These are phyloP conservation scores for Trypanosoma brucei DNA, from an alignment of 208 protist genomes.

Conservation along the genomic window DNA sequence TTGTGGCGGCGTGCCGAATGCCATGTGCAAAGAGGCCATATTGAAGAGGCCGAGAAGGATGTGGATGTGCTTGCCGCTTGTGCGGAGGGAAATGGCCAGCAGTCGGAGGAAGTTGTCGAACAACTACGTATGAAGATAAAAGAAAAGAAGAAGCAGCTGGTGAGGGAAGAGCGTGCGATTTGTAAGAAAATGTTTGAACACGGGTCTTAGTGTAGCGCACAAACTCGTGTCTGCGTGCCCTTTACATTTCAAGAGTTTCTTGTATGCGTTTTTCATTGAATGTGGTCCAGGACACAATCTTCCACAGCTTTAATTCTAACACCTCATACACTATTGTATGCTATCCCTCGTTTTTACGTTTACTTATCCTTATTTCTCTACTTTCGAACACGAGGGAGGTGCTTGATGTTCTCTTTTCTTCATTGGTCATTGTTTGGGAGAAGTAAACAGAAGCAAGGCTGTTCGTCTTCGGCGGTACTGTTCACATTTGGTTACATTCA, in stretches of 20 bases:
- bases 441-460: not conserved
- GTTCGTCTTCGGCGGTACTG: too few relatives aligned
- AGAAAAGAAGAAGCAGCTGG: constrained; percentile 14
- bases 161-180: constrained; percentile 38
- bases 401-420: too few relatives aligned
- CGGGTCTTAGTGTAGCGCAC: not conserved
- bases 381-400: too few relatives aligned
- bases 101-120: constrained; percentile 19
- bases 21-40: constrained; percentile 25
- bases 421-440: not conserved
- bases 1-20: constrained; percentile 56
- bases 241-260: too few relatives aligned
- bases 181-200: constrained; percentile 58
- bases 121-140: constrained; percentile 19
- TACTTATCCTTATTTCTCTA: too few relatives aligned
- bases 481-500: not conserved
- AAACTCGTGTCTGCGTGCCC: too few relatives aligned
- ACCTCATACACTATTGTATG: too few relatives aligned
- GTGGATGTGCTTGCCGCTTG: constrained; percentile 19
- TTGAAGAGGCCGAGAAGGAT: constrained; percentile 38
- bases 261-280: too few relatives aligned
- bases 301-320: too few relatives aligned
- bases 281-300: too few relatives aligned
- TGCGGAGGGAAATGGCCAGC: not conserved
- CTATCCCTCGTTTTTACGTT: too few relatives aligned